Base-by-base conservation (phyloP, 192 early-diverging fungal genomes). In the Allomyces javanicus region DNA sequence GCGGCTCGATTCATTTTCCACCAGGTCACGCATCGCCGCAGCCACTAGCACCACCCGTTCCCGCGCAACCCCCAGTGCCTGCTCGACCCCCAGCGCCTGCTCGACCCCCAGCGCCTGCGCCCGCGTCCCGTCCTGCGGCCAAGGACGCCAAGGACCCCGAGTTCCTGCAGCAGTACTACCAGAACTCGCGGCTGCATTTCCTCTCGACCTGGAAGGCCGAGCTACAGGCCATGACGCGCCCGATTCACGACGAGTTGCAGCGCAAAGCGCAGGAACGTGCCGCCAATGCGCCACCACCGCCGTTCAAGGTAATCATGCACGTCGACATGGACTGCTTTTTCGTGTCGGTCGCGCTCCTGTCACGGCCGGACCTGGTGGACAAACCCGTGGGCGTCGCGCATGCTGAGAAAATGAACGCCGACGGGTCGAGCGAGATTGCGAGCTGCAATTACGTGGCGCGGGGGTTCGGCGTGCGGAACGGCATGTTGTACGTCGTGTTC, bases 321-420 rank as follows among this genome's bases (percentile, higher is more conserved):
- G 79, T 91, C 9, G 94, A 94, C 65, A 88, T 96, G 76, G 94
- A 96, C 77, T 93, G 90, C 71, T 96, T 93, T 66, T 96, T 96
- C 75, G 92, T 86, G 0, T 89, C 92, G 0, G 90, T 88, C 3
- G 86, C 85, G 0, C 72, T 91, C 33, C 76, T 81, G 62, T 78
- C 79, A 0, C 74, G 85, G 10, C 94, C 92, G 0, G 72, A 85
- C 61, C 71, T 93, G 23, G 69, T 63, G 21, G 72, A 80, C 44
- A 74, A 68, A 26, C 92, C 94, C 0, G 87, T 92, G 11, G 88
- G 77, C 4, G 78, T 89, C 0, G 85, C 83, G 24, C 88, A 92
- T 68, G 74, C 81, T 0, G 12, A 83, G 25, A 25, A 65, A 17
- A 12, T 19, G 21, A 63, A 44, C 21, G 69, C 69, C 50, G 45